Evolutionary conservation across 768 basidiomycete species (phyloP), one percentile per base, ranked within the genome.

Genomic region (Leccinum broughii): DNA sequence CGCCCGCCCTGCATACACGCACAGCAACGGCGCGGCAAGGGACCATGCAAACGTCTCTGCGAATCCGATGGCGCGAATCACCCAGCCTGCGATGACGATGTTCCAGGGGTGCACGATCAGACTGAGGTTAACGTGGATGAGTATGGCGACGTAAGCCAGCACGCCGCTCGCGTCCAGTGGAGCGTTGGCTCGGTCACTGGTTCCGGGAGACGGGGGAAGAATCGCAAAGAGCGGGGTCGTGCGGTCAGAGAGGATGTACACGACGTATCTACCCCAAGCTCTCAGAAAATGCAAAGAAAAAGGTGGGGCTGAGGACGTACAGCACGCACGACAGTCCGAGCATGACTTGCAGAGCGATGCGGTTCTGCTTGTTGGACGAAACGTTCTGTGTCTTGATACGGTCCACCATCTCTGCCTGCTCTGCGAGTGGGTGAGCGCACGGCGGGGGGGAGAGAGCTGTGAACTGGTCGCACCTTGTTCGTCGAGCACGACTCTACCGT

Each of bases 381-480:
- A 75, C 71, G 57, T 83, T 83, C 50, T 78, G 73, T n/a, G 65
- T 66, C 51, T 78, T 81, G 41, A 90, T 71, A 5, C 57, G 64
- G n/a, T 80, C 72, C 52, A 90, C 79, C 13, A 87, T 44, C 50
- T 82, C 80, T 51, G 86, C 82, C 68, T 90, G 88, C 68, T 90
- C 88, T 89, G 65, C 3, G 49, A 26, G 49, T 9, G 4, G 54
- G 54, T 61, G 0, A 72, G 62, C 28, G 49, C 28, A 15, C 30
- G 9, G 28, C 15, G 2, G 22, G 24, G 24, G n/a, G 4, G 48
- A 2, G 17, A 13, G 44, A 46, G 44, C 11, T n/a, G 17, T 41
- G 41, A n/a, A 39, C 24, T 35, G 13, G 2, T 52, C 37, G 17
- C 24, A 81, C 84, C 82, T 77, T 85, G 81, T 59, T 86, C 85